These are phyloP conservation scores for Angophora floribunda DNA, from an alignment of 345 rosid genomes.

Conservation along the genomic window DNA sequence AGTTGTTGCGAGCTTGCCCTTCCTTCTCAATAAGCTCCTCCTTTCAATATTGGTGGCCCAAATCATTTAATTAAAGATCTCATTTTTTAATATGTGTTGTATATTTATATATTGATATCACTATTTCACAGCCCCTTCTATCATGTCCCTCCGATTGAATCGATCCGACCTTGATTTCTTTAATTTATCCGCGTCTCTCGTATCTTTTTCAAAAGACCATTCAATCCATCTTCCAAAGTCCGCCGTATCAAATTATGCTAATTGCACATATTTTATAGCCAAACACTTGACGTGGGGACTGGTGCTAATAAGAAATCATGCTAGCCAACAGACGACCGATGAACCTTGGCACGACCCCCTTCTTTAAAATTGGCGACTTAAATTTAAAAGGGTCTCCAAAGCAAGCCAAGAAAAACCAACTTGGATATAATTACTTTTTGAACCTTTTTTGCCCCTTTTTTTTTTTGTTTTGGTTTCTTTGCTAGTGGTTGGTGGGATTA, in stretches of 20 bases:
- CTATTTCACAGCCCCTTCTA: background rate
- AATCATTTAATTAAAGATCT: background rate
- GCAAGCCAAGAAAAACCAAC: background rate
- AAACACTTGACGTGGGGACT: background rate
- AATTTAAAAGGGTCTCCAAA: background rate
- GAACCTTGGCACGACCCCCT: background rate
- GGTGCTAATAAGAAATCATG: background rate
- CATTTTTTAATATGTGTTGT: background rate
- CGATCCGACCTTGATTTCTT: background rate
- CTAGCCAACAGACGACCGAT: background rate
- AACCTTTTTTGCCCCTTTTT: too few species aligned
- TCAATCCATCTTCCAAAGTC: background rate
- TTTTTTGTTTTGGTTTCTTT: background rate
- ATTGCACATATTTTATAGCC: background rate
- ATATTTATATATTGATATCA: too few species aligned
- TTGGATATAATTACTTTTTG: background rate
- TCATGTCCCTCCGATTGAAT: background rate
- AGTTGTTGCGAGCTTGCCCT: slow-evolving; percentile 18
- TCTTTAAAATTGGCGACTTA: background rate
- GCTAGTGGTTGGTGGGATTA: background rate
- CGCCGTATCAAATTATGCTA: background rate
- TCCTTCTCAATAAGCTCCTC: background rate
- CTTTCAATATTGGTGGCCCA: background rate
- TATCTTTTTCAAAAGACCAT: background rate
- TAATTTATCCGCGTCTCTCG: background rate